Evolutionary conservation across 2,329 filamentous ascomycete species (phyloP).

Genomic region (Purpureocillium takamizusanense): DNA sequence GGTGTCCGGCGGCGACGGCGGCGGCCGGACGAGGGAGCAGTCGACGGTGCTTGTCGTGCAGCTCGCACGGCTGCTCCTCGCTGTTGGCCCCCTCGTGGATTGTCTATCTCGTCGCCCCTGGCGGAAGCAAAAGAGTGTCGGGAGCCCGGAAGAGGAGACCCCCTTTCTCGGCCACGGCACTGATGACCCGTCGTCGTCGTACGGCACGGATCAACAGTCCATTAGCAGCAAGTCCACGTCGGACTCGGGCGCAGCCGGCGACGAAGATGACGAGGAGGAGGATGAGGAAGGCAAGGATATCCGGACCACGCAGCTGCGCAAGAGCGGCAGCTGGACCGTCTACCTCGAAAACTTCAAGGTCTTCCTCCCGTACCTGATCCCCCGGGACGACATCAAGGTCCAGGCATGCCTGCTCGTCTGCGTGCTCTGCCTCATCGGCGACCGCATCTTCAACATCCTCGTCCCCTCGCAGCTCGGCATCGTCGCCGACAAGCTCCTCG

Average conservation of each 20-base stretch:
- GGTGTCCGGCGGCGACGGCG: no score
- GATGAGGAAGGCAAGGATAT: conserved; percentile 13
- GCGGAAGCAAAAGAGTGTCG: not conserved
- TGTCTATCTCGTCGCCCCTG: not conserved
- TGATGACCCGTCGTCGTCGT: not conserved
- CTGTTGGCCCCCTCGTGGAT: not conserved
- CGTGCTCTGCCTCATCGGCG: conserved; percentile 11
- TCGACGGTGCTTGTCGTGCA: not conserved
- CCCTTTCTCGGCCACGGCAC: not conserved
- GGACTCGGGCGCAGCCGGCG: conserved; percentile 3
- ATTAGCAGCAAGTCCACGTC: not conserved
- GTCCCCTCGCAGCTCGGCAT: conserved; percentile 22
- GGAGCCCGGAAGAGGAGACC: not conserved
- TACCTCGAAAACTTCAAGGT: conserved; percentile 21
- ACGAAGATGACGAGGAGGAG: conserved; percentile 6
- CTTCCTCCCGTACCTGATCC: conserved; percentile 20
- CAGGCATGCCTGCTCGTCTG: conserved; percentile 17
- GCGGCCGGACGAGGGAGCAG: not conserved
- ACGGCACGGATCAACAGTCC: not conserved
- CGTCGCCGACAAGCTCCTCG: conserved; percentile 18
- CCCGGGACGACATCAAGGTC: conserved; percentile 19
- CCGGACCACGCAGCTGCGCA: conserved; percentile 15
- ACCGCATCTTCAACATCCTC: conserved; percentile 18
- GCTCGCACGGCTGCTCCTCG: not conserved
- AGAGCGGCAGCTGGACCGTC: conserved; percentile 20